A percentile compares a stretch with the other conserved stretches of the same genome.
These are phyloP conservation scores for Leccinellum luteum DNA, from an alignment of 768 basidiomycete genomes.

Conservation along the genomic window DNA sequence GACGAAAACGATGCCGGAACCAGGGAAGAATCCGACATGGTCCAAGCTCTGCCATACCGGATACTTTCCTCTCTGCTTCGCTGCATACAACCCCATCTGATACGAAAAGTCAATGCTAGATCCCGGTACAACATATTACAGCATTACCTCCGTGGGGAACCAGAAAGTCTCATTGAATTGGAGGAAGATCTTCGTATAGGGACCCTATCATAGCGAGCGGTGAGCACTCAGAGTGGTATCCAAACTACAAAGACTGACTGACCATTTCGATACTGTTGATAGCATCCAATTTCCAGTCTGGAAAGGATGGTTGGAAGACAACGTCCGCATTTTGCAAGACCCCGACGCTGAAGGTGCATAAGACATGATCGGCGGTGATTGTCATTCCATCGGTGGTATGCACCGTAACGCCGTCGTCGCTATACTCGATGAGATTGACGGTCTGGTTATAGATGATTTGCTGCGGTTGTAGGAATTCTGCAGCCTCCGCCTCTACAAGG, in stretches of 20 bases:
- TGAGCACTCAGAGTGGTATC: conserved; percentile 7
- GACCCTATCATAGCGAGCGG: conserved; percentile 31
- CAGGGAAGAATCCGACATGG: conserved; percentile 54
- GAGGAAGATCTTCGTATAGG: conserved; percentile 68
- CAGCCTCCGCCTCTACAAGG: conserved; percentile 55
- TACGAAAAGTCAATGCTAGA: not conserved
- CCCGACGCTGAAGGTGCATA: conserved; percentile 69
- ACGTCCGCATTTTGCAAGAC: conserved; percentile 67
- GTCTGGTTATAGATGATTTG: conserved; percentile 52
- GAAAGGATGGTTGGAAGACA: conserved; percentile 52
- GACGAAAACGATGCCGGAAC: conserved; percentile 46
- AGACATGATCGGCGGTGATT: conserved; percentile 53
- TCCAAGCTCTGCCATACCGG: conserved; percentile 69
- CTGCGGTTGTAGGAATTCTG: conserved; percentile 44
- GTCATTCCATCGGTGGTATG: conserved; percentile 41
- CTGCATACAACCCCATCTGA: conserved; percentile 52
- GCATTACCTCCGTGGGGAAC: conserved; percentile 43
- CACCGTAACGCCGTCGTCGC: conserved; percentile 46
- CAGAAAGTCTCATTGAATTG: conserved; percentile 63
- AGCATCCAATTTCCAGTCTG: conserved; percentile 62
- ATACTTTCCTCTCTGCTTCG: conserved; percentile 55
- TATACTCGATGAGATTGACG: conserved; percentile 47
- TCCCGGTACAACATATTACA: not conserved
- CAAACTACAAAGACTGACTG: not conserved
- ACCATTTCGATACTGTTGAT: conserved; percentile 64